These are phyloP conservation scores for Dictyostelium capitatum DNA, from an alignment of 78 protist genomes.

Conservation along the genomic window DNA sequence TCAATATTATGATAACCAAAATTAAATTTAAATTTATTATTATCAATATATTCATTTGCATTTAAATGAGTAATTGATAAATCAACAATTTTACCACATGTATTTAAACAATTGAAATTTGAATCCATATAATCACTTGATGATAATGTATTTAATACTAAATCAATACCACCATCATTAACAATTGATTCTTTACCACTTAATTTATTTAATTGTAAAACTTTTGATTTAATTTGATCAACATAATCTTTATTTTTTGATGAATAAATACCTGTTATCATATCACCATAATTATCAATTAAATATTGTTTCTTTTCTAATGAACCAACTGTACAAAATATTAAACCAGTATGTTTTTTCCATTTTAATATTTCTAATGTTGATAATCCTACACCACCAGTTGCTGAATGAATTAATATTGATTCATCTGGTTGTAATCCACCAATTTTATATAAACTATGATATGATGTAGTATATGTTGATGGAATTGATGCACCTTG, in stretches of 20 bases:
- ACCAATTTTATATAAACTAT: neutral
- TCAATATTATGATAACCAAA: neutral
- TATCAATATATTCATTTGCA: neutral
- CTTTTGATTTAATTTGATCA: neutral
- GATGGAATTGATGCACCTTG: constrained; percentile 55
- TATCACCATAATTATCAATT: neutral
- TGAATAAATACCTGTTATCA: neutral
- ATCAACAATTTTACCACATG: constrained; percentile 69
- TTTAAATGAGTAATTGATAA: constrained; percentile 25
- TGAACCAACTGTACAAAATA: constrained; percentile 18
- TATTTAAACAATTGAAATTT: constrained; percentile 36
- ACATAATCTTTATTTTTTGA: neutral
- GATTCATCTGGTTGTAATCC: neutral
- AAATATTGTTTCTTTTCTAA: constrained; percentile 40
- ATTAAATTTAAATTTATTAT: neutral
- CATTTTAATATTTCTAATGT: constrained; percentile 14
- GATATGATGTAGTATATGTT: neutral
- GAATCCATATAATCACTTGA: constrained; percentile 42
- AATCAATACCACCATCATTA: constrained; percentile 85
- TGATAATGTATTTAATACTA: constrained; percentile 62
- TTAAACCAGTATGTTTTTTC: neutral
- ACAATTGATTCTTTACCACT: too few species aligned
- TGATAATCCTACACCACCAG: constrained; percentile 68
- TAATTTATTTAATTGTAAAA: neutral
- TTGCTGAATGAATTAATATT: constrained; percentile 47